A percentile compares a stretch with the other conserved stretches of the same genome.
These are phyloP conservation scores for Diaporthe sp. DNA, from an alignment of 2,329 filamentous ascomycete species.

Conservation along the genomic window DNA sequence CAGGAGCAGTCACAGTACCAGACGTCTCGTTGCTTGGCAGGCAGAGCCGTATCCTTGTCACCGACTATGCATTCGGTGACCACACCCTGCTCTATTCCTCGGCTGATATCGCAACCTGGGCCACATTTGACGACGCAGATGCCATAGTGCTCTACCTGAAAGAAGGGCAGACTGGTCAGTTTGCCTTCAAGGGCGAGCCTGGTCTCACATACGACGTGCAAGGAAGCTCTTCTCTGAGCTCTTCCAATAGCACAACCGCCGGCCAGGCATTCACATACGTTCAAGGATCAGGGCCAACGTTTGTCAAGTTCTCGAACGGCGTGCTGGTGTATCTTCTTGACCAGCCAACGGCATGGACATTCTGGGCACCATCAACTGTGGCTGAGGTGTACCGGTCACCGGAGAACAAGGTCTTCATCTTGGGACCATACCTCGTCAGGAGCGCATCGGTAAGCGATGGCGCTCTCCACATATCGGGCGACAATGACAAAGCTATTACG, in stretches of 20 bases:
- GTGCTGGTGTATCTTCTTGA: conserved; percentile 64
- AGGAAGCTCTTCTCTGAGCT: conserved; percentile 50
- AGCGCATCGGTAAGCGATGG: conserved; percentile 60
- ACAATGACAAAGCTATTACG: conserved; percentile 70
- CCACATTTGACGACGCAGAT: conserved; percentile 52
- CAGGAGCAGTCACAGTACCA: conserved; percentile 53
- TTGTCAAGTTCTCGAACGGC: conserved; percentile 60
- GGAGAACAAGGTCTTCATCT: conserved; percentile 62
- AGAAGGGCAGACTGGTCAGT: conserved; percentile 58
- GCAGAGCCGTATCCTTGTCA: conserved; percentile 65
- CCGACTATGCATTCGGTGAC: conserved; percentile 60
- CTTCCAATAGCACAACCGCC: conserved; percentile 39
- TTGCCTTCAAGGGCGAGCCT: conserved; percentile 55
- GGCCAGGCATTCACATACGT: conserved; percentile 55
- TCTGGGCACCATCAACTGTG: conserved; percentile 62
- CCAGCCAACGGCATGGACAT: conserved; percentile 62
- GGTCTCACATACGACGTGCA: conserved; percentile 51
- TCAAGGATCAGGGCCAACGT: conserved; percentile 56
- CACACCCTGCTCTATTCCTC: conserved; percentile 61
- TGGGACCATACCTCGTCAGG: conserved; percentile 67
- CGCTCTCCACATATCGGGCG: conserved; percentile 67
- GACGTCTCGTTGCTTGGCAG: conserved; percentile 61
- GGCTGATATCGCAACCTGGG: conserved; percentile 60
- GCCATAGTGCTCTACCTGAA: conserved; percentile 61
- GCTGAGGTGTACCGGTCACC: conserved; percentile 54